Base-by-base conservation (phyloP, 371 early-diverging fungal genomes). In the Circinella minor region DNA sequence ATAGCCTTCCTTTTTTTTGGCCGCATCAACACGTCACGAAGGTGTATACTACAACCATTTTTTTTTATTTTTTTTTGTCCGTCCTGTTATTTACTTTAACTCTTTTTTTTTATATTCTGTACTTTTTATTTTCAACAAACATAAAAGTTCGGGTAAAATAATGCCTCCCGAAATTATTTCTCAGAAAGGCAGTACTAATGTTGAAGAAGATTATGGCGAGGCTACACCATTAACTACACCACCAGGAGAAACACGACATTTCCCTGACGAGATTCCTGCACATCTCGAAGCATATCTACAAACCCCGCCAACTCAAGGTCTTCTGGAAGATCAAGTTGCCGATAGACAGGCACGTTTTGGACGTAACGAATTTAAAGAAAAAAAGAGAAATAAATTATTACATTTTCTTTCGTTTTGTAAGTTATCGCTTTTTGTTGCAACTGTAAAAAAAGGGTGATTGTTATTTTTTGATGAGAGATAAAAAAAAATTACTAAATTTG, bases 351-450 rank as follows among this genome's bases (percentile, higher is more conserved):
- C 76, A 18, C 74, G 78, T 36, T 93, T 93, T 74, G 94, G 94
- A 51, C 82, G 80, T 51, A 93, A 93, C 71, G 90, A 93, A 71
- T 71, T 97, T 51, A 77, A 90, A 17, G 97, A 96, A 75, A 87
- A 89, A 68, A 94, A 93, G 78, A 87, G 88, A 57, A 95, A 92
- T 77, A 93, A 93, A 27, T 46, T 95, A 51, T 82, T 95, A 67
- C 95, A 96, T 79, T 96, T 97, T 77, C 80, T 96, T 65, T 86
- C 90, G 11, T 97, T 94, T 85, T 97, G 82, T 82, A 74, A 73
- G 76, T 55, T 13, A 1, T n/a, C 6, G 6, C 11, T 43, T 43
- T 43, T 43, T 43, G 11, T 43, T 27, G 27, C 27, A 27, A 27
- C 27, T 27, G 2, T 27, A 27, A 27, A 27, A 27, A 27, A 27